Evolutionary conservation across 805 yeast genomes (phyloP), one percentile per base, ranked within the genome.

Genomic region (Blastobotrys muscicola): DNA sequence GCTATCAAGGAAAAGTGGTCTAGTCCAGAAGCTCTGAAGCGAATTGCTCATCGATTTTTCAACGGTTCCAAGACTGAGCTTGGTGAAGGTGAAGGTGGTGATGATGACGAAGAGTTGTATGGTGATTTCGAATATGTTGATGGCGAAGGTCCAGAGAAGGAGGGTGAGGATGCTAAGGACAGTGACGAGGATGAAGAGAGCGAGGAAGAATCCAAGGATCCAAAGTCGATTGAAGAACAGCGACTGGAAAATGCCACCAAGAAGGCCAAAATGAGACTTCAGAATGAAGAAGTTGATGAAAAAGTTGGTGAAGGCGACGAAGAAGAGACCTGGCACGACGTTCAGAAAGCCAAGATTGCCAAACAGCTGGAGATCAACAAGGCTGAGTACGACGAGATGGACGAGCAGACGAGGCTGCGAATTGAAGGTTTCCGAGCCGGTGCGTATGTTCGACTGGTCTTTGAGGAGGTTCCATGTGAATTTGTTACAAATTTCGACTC

Each of bases 301-400:
- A 80, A 75, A 50, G 80, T 78, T 45, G 78, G 78, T 37, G 81
- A 77, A 45, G 65, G 63, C 36, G 81, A 76, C 44, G 55, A 36
- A 7, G 94, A 84, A 58, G 97, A 90, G 55, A 87, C 96, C 0
- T 92, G 98, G 98, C 92, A 90, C 61, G 97, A 90, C 61, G 78
- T 83, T 62, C 97, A 92, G 63, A 92, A 92, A 68, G 94, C 95
- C 48, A 90, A 89, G 58, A 89, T 94, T 79, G 87, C 95, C 45
- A 90, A 92, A 61, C 98, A 92, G 66, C 68, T 85, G 50, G 97
- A 90, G 49, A 87, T 94, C 65, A 94, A 92, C 64, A 84, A 85
- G 61, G 76, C 85, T 8, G 71, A 65, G 47, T 62, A 55, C 36
- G 81, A 77, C 13, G 71, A 74, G 36, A 73, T 92, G 80, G 94